Evolutionary conservation across 805 yeast genomes (phyloP), one percentile per base, ranked within the genome.

Genomic region (Pichia exigua): DNA sequence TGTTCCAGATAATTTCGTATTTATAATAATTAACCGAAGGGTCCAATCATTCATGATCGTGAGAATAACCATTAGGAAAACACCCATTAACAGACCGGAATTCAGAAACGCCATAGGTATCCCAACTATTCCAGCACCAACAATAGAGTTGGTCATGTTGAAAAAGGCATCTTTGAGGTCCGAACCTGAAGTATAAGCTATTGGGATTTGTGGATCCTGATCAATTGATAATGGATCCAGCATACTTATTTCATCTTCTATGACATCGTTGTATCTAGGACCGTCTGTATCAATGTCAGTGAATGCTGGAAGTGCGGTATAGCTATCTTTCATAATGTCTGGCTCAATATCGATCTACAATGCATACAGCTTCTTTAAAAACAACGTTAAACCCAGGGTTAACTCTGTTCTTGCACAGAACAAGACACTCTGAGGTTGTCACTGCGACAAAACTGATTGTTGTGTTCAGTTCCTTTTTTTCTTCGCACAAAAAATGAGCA

Each of bases 61-160:
- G 50, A 92, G 68, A 0, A 77, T 60, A 0, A 81, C 60, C 63
- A 89, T 73, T 8, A 82, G 74, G 2, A 88, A 22, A 0, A 83
- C 61, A 3, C 96, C 95, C 0, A 92, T 89, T 0, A 83, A 52
- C 3, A 92, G 65, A 0, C 98, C 98, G 20, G 87, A 76, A 60
- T 90, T 87, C 45, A 77, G 73, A 61, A 91, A 80, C 0, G 97
- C 97, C 57, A 83, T 85, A 2, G 98, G 95, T 57, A 90, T 95
- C 1, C 97, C 96, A 32, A 92, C 88, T 49, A 92, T 87, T 9
- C 98, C 98, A 0, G 98, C 97, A 0, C 98, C 98, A 8, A 92
- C 73, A 54, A 92, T 92, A 20, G 95, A 85, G 67, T 91, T 91
- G 11, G 97, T 95, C 96, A 91, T 90, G 67, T 92, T 92, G 95